Percentiles rank a stretch among this genome's conserved stretches.
Evolutionary conservation across 2,329 filamentous ascomycete species (phyloP).

Genomic region (Aureobasidium namibiae): DNA sequence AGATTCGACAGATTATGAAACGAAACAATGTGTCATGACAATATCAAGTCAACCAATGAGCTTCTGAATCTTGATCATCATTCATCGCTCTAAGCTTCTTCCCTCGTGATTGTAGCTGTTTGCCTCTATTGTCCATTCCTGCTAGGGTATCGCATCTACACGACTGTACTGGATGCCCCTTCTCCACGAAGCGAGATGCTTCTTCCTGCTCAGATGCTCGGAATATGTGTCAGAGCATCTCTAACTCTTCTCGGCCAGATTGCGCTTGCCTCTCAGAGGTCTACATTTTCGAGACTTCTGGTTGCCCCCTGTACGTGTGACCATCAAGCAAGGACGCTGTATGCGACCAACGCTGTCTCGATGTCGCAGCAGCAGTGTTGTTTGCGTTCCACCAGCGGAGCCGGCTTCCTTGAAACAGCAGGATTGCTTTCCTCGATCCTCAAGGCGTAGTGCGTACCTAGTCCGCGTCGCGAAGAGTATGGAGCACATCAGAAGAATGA

Average conservation of each 20-base stretch:
- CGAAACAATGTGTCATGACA: constrained; percentile 2
- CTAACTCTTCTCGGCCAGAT: neutral
- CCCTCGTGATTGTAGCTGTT: neutral
- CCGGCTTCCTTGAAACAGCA: too few species aligned
- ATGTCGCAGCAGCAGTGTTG: neutral
- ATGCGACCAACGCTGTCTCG: neutral
- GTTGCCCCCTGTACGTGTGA: neutral
- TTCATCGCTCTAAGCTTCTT: too few species aligned
- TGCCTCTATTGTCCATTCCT: neutral
- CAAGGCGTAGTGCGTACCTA: neutral
- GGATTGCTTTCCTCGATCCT: neutral
- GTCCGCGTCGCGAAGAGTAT: neutral
- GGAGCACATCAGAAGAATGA: neutral
- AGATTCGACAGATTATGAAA: constrained; percentile 1
- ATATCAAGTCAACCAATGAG: neutral
- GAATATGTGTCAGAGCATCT: too few species aligned
- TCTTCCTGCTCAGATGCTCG: neutral
- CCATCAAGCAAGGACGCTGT: neutral
- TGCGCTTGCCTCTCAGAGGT: neutral
- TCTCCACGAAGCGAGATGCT: neutral
- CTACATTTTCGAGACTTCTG: neutral
- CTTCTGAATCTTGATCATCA: too few species aligned
- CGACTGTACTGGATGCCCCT: neutral
- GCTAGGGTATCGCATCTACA: neutral
- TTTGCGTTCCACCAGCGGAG: neutral